phyloP scores from a whole-genome alignment of 2,329 filamentous ascomycete genomes.

The Colletotrichum musicola region DNA sequence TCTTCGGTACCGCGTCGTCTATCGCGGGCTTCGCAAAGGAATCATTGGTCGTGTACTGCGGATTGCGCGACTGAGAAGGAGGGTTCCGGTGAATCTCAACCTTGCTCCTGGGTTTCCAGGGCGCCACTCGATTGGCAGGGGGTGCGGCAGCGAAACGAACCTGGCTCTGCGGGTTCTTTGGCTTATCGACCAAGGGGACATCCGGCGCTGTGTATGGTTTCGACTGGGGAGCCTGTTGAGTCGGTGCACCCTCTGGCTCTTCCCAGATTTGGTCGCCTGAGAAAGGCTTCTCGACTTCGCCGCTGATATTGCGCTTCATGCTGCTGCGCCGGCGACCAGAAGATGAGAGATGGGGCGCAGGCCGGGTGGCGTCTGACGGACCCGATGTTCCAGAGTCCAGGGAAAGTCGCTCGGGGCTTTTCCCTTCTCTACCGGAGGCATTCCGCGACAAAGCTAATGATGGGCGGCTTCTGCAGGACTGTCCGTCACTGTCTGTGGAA shows the following conservation, averaged over 20 bases:
- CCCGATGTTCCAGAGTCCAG: slow-evolving; percentile 40
- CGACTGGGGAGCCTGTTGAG: slow-evolving; percentile 43
- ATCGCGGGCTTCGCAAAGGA: slow-evolving; percentile 49
- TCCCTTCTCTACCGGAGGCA: slow-evolving; percentile 8
- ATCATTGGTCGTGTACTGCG: slow-evolving; percentile 80
- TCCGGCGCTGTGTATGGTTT: neutral
- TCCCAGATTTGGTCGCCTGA: slow-evolving; percentile 89
- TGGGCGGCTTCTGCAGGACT: slow-evolving; percentile 49
- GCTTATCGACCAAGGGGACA: slow-evolving; percentile 53
- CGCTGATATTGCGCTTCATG: slow-evolving; percentile 77
- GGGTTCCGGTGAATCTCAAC: slow-evolving; percentile 88
- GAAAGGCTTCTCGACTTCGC: slow-evolving; percentile 75
- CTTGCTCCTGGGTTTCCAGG: slow-evolving; percentile 43
- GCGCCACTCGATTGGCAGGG: slow-evolving; percentile 54
- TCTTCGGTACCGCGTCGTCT: slow-evolving; percentile 67
- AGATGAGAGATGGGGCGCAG: slow-evolving; percentile 10
- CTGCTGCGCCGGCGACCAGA: slow-evolving; percentile 70
- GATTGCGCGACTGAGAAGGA: slow-evolving; percentile 84
- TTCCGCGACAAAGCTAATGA: slow-evolving; percentile 41
- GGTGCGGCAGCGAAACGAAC: slow-evolving; percentile 62
- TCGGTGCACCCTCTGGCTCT: slow-evolving; percentile 73
- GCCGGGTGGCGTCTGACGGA: neutral
- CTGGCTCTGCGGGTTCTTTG: slow-evolving; percentile 74
- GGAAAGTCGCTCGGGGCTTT: slow-evolving; percentile 39
- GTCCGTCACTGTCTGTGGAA: slow-evolving; percentile 62